Conservation (phyloP, 2,329 filamentous ascomycete species). For the Trichoderma citrinoviride region DNA sequence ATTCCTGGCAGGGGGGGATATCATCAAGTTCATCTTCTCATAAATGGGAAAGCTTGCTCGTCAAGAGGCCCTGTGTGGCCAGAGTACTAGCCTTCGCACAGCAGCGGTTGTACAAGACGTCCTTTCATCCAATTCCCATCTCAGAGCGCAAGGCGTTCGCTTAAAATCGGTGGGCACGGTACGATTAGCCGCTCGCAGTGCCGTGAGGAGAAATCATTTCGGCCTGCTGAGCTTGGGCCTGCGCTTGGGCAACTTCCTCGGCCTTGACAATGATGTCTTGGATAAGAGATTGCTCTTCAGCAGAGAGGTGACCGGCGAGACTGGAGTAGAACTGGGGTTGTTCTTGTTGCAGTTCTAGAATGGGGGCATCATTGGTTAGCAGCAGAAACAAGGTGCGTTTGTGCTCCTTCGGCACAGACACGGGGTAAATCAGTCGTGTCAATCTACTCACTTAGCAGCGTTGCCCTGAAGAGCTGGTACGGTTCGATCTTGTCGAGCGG, state of each 20-base stretch:
- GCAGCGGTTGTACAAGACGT: constrained; percentile 2
- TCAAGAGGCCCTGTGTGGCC: not conserved
- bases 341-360: constrained; percentile 77
- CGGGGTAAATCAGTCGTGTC: not conserved
- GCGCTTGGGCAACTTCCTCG: constrained; percentile 40
- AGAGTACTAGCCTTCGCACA: not conserved
- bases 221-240: constrained; percentile 28
- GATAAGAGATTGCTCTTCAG: constrained; percentile 78
- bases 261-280: constrained; percentile 71
- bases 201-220: constrained; percentile 11
- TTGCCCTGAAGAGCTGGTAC: constrained; percentile 82
- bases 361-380: constrained; percentile 27
- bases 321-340: constrained; percentile 85
- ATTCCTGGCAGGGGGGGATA: constrained; percentile 8
- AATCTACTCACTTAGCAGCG: constrained; percentile 70
- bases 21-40: constrained; percentile 22
- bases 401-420: not conserved
- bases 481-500: constrained; percentile 94
- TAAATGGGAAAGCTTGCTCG: constrained; percentile 11
- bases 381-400: not conserved
- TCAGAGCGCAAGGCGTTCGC: not conserved
- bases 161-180: constrained; percentile 20
- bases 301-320: constrained; percentile 73
- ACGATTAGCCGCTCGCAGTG: constrained; percentile 8
- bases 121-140: constrained; percentile 8